phyloP scores from a whole-genome alignment of 352 stramenopile species.

The Pseudoperonospora humuli region DNA sequence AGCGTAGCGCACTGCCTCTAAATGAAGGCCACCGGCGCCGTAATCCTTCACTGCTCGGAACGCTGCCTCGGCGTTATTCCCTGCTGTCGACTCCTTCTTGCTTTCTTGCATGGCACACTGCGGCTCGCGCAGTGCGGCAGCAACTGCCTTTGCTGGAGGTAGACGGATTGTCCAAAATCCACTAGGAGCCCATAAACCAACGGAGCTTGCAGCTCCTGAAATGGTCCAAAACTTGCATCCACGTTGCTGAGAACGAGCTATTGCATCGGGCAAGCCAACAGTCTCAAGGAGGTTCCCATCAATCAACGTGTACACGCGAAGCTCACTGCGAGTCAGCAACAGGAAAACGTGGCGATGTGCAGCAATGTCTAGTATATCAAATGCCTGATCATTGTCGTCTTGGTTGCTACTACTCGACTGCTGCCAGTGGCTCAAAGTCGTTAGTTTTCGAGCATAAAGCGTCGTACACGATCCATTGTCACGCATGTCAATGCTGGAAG shows the following conservation, averaged over 20 bases:
- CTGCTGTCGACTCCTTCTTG: background rate
- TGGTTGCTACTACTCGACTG: background rate
- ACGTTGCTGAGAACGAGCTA: constrained; percentile 1
- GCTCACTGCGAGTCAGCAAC: constrained; percentile 11
- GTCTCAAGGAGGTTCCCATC: constrained; percentile 33
- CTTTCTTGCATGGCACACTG: constrained; percentile 1
- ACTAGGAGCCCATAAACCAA: constrained; percentile 42
- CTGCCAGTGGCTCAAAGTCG: constrained; percentile 22
- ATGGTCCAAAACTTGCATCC: constrained; percentile 47
- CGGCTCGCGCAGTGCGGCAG: constrained; percentile 10
- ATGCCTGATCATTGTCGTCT: background rate
- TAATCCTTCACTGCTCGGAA: constrained; percentile 44
- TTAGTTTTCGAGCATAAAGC: constrained; percentile 19
- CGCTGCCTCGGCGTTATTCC: constrained; percentile 23
- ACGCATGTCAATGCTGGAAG: background rate
- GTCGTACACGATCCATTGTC: constrained; percentile 11
- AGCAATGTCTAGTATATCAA: constrained; percentile 23
- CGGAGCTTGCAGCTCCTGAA: constrained; percentile 32
- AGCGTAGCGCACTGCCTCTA: constrained; percentile 51
- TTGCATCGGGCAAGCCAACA: constrained; percentile 27
- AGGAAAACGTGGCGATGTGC: constrained; percentile 25
- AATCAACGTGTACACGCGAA: constrained; percentile 50
- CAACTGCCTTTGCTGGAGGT: constrained; percentile 42
- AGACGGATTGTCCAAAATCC: constrained; percentile 65
- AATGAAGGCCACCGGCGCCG: constrained; percentile 31